phyloP scores from a whole-genome alignment of 2,329 filamentous ascomycete genomes.

The Pseudogymnoascus sp. region DNA sequence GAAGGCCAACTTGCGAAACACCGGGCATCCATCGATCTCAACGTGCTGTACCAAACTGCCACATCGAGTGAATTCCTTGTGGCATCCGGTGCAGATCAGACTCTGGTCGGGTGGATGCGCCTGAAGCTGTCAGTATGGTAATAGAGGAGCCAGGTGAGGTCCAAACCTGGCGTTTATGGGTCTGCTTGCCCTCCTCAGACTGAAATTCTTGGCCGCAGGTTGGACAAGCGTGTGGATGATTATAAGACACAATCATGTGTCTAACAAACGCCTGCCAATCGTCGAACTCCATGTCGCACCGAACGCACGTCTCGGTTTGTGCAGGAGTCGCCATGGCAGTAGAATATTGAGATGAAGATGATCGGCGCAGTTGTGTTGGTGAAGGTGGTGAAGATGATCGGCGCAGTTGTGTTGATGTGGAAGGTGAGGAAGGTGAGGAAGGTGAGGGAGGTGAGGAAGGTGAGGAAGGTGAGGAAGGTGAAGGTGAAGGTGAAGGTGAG shows the following conservation, averaged over 20 bases:
- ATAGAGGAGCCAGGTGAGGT: too few relatives aligned
- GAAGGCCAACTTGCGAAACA: neutral
- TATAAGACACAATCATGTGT: constrained; percentile 12
- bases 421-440: neutral
- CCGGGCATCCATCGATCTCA: constrained; percentile 16
- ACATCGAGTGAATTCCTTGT: constrained; percentile 16
- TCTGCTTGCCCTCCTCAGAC: constrained; percentile 12
- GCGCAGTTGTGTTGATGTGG: neutral
- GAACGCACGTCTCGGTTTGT: neutral
- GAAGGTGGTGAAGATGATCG: too few relatives aligned
- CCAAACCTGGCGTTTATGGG: constrained; percentile 13
- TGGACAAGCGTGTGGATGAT: constrained; percentile 12
- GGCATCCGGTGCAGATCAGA: constrained; percentile 17
- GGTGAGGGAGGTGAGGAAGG: neutral
- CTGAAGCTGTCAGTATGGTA: constrained; percentile 9
- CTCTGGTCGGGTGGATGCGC: constrained; percentile 18
- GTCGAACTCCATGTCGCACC: neutral
- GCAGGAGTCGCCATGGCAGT: neutral
- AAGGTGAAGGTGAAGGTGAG: too few relatives aligned
- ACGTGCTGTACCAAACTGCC: constrained; percentile 20
- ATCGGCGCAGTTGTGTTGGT: neutral
- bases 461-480: neutral
- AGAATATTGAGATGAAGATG: neutral
- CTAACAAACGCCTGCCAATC: constrained; percentile 8
- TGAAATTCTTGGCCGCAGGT: constrained; percentile 17